Conservation (phyloP, 75 land plant genomes). For the Selaginella tamariscina region DNA sequence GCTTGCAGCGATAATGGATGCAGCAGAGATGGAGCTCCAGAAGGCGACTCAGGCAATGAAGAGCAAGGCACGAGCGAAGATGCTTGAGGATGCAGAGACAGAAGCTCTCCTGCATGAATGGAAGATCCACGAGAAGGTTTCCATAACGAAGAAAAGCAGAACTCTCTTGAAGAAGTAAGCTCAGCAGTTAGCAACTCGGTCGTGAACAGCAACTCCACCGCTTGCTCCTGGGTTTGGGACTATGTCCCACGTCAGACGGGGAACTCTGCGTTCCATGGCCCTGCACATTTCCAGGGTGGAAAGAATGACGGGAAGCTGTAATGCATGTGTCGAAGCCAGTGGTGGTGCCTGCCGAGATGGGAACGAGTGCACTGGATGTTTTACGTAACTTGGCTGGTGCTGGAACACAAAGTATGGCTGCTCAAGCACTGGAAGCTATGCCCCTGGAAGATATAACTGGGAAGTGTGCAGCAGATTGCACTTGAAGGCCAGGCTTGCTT, state of each 20-base stretch:
- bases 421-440: conserved; percentile 26
- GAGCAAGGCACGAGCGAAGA: conserved; percentile 27
- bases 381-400: conserved; percentile 22
- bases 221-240: conserved; percentile 18
- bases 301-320: conserved; percentile 20
- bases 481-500: conserved; percentile 15
- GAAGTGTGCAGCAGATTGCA: conserved; percentile 18
- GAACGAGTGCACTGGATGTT: conserved; percentile 22
- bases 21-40: conserved; percentile 10
- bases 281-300: conserved; percentile 15
- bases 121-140: conserved; percentile 22
- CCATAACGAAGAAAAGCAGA: neutral
- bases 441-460: conserved; percentile 25
- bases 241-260: conserved; percentile 23
- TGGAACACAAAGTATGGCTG: conserved; percentile 20
- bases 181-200: too few species aligned
- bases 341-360: conserved; percentile 24
- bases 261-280: conserved; percentile 22
- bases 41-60: neutral
- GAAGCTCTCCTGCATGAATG: conserved; percentile 20
- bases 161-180: neutral
- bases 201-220: conserved; percentile 14
- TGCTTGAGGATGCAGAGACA: conserved; percentile 30
- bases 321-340: conserved; percentile 29
- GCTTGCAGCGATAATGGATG: neutral